A percentile compares a stretch with the other conserved stretches of the same genome.
phyloP scores from a whole-genome alignment of 495 filamentous ascomycete genomes.

The Neurospora pannonica region DNA sequence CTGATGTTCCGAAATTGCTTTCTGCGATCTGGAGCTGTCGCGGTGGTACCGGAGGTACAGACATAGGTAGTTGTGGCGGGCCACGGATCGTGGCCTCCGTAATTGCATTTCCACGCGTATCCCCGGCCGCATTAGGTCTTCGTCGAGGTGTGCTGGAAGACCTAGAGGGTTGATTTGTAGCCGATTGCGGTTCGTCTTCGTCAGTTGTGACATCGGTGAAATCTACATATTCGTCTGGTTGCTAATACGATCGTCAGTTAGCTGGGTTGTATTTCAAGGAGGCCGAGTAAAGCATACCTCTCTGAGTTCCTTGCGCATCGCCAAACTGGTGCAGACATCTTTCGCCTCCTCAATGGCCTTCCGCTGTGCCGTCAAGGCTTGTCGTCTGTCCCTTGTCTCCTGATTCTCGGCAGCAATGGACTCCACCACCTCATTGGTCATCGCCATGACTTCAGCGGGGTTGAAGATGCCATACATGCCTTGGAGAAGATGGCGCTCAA shows the following conservation, averaged over 20 bases:
- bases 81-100: neutral
- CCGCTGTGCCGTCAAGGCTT: slow-evolving; percentile 23
- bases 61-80: neutral
- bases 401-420: slow-evolving; percentile 30
- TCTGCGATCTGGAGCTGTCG: neutral
- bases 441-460: slow-evolving; percentile 22
- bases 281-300: slow-evolving; percentile 2
- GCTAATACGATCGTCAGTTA: neutral
- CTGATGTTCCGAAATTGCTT: neutral
- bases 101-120: neutral
- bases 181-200: neutral
- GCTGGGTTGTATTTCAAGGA: neutral
- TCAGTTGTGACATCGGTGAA: neutral
- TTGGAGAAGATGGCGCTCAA: slow-evolving; percentile 29
- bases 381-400: slow-evolving; percentile 25
- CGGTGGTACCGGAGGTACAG: neutral
- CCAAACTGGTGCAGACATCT: slow-evolving; percentile 28
- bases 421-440: slow-evolving; percentile 22
- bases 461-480: slow-evolving; percentile 33
- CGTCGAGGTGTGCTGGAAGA: neutral
- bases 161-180: neutral
- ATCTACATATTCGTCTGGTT: neutral
- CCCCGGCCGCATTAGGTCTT: neutral
- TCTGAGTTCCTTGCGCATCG: slow-evolving; percentile 31
- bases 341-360: slow-evolving; percentile 31